Percentiles rank a stretch among this genome's conserved stretches.
Evolutionary conservation across 495 filamentous ascomycete genomes (phyloP).

Genomic region (Choiromyces venosus): DNA sequence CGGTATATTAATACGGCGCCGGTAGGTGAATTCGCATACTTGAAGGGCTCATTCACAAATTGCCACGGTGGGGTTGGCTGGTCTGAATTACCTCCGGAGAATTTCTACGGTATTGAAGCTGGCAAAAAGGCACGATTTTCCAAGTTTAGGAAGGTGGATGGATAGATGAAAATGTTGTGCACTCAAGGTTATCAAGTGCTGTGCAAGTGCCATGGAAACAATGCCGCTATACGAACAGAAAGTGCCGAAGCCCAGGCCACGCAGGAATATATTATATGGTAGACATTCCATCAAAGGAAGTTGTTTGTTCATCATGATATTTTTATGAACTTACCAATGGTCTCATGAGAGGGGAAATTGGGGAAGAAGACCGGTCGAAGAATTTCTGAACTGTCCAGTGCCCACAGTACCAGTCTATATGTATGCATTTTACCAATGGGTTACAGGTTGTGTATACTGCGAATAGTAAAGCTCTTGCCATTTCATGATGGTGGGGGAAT

Average conservation of each 20-base stretch:
- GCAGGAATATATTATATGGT: not conserved
- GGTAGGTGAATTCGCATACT: slow-evolving; percentile 19
- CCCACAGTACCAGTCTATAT: not conserved
- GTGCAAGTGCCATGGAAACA: not conserved
- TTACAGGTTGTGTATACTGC: slow-evolving; percentile 16
- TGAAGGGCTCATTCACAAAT: slow-evolving; percentile 6
- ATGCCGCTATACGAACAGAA: not conserved
- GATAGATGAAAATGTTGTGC: not conserved
- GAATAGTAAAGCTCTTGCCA: slow-evolving; percentile 1
- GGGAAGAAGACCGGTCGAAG: not conserved
- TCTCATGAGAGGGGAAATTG: not conserved
- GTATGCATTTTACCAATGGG: slow-evolving; percentile 6
- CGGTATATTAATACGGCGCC: slow-evolving; percentile 4
- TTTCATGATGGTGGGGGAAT: slow-evolving; percentile 13
- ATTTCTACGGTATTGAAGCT: not conserved
- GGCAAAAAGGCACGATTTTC: not conserved
- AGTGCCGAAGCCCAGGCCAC: not conserved
- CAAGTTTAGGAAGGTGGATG: not conserved
- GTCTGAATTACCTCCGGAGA: slow-evolving; percentile 5
- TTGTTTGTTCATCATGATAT: not conserved
- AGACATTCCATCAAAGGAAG: not conserved
- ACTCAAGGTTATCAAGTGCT: not conserved
- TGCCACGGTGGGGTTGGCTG: not conserved
- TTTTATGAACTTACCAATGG: not conserved
- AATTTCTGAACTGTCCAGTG: not conserved